Percentiles rank a stretch among this genome's conserved stretches.
These are phyloP conservation scores for Golubevia pallescens DNA, from an alignment of 1,284 basidiomycete species.

Conservation along the genomic window DNA sequence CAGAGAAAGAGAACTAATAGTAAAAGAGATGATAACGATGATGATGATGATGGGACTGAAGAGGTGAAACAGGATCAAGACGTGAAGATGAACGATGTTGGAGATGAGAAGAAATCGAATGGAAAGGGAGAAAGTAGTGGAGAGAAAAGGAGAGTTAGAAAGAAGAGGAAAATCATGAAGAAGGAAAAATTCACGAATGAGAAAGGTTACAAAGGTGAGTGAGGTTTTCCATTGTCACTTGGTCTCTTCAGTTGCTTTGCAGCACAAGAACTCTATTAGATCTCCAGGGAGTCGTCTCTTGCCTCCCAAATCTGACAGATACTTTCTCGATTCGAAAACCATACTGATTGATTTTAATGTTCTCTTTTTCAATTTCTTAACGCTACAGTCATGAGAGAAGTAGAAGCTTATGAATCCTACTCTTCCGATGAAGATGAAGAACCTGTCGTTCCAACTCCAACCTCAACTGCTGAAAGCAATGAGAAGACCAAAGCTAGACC, in stretches of 20 bases:
- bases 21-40: background rate
- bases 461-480: background rate
- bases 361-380: background rate
- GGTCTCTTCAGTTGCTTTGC: too few species aligned
- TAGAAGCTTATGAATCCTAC: constrained; percentile 51
- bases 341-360: background rate
- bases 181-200: constrained; percentile 46
- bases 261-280: too few species aligned
- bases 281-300: too few species aligned
- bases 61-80: background rate
- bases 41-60: background rate
- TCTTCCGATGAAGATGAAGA: constrained; percentile 40
- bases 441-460: constrained; percentile 10
- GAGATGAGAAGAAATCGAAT: background rate
- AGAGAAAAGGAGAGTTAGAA: constrained; percentile 28
- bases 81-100: background rate
- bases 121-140: constrained; percentile 1
- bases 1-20: background rate
- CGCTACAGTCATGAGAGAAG: constrained; percentile 10
- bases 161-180: constrained; percentile 46
- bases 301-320: too few species aligned
- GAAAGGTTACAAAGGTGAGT: constrained; percentile 42
- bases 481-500: background rate
- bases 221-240: background rate
- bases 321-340: too few species aligned